Evolutionary conservation across 2,329 filamentous ascomycete species (phyloP).

Genomic region (Fusarium stilboides): DNA sequence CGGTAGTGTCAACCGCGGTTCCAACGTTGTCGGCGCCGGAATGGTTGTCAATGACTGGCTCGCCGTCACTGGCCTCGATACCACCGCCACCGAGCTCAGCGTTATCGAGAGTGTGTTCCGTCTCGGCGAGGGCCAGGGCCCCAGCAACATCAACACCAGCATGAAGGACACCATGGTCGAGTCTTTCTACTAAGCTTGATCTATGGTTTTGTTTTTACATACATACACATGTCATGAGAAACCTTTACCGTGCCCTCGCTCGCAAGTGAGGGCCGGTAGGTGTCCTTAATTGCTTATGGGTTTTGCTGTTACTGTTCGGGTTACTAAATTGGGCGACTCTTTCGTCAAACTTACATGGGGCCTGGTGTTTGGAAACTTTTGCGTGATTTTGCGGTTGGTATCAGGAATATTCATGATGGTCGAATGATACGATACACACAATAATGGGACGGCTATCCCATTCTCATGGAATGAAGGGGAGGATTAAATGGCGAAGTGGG

Average conservation of each 20-base stretch:
- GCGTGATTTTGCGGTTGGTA: slow-evolving; percentile 34
- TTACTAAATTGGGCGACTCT: slow-evolving; percentile 31
- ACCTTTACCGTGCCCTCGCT: too few relatives aligned
- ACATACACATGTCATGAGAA: slow-evolving; percentile 1
- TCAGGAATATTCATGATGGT: slow-evolving; percentile 39
- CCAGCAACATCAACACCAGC: slow-evolving; percentile 82
- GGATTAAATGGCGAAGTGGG: background rate
- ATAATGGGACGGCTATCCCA: slow-evolving; percentile 12
- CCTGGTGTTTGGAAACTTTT: slow-evolving; percentile 45
- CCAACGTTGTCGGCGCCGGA: slow-evolving; percentile 89
- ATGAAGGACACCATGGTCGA: slow-evolving; percentile 99
- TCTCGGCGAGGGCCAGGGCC: slow-evolving; percentile 87
- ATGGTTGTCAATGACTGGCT: slow-evolving; percentile 84
- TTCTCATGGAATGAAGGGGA: slow-evolving; percentile 8
- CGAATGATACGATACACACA: slow-evolving; percentile 26
- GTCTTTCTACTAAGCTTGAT: slow-evolving; percentile 85
- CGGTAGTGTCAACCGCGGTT: slow-evolving; percentile 92
- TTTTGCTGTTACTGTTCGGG: slow-evolving; percentile 33
- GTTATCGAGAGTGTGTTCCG: slow-evolving; percentile 97
- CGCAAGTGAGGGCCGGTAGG: too few relatives aligned
- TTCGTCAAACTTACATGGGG: slow-evolving; percentile 37
- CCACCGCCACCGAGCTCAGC: slow-evolving; percentile 96
- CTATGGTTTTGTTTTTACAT: slow-evolving; percentile 17
- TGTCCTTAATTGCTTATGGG: slow-evolving; percentile 14
- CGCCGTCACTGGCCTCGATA: slow-evolving; percentile 92